phyloP scores from a whole-genome alignment of 2,329 filamentous ascomycete genomes.

The Paramyrothecium sp. region DNA sequence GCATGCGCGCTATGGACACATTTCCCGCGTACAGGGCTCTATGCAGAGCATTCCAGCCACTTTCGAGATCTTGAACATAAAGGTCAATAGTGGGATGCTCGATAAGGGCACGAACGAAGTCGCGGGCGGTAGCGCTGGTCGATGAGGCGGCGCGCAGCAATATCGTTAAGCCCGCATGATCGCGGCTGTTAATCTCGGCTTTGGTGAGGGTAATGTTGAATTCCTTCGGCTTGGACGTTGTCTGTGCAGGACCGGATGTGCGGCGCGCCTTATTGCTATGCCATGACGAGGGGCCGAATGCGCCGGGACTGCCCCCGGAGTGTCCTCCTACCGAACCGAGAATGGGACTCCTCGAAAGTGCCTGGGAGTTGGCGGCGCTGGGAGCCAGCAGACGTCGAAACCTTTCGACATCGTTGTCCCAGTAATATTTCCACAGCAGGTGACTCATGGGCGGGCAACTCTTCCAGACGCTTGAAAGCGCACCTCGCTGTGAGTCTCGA shows the following conservation, averaged over 20 bases:
- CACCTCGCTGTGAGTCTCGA: conserved; percentile 87
- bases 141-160: conserved; percentile 84
- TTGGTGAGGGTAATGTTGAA: conserved; percentile 41
- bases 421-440: conserved; percentile 93
- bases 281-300: conserved; percentile 49
- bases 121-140: conserved; percentile 62
- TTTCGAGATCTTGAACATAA: conserved; percentile 84
- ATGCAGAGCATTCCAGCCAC: conserved; percentile 93
- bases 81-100: conserved; percentile 82
- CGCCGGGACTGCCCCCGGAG: conserved; percentile 37
- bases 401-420: conserved; percentile 95
- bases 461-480: conserved; percentile 54
- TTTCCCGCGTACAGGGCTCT: conserved; percentile 89
- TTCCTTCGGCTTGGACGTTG: conserved; percentile 41
- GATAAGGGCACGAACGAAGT: conserved; percentile 76
- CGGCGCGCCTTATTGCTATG: conserved; percentile 49
- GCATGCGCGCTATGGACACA: conserved; percentile 76
- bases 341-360: conserved; percentile 52
- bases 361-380: conserved; percentile 58
- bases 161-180: conserved; percentile 77
- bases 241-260: conserved; percentile 46
- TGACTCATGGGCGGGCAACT: conserved; percentile 74
- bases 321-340: conserved; percentile 32
- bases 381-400: conserved; percentile 87
- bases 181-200: conserved; percentile 80